Conservation (phyloP, 2,329 filamentous ascomycete species). For the Fusarium annulatum region DNA sequence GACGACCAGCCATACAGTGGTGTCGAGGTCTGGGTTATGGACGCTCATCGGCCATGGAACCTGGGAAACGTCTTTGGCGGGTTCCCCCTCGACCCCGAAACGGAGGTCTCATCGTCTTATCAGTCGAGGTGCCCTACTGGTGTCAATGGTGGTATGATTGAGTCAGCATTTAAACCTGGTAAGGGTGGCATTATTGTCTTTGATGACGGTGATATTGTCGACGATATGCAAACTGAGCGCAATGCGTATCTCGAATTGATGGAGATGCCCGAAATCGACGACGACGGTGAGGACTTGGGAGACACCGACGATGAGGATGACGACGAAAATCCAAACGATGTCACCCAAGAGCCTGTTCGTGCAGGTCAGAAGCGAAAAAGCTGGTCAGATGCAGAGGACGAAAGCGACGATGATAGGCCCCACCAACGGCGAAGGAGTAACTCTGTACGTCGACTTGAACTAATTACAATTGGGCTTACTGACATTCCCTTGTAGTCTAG, state of each 20-base stretch:
- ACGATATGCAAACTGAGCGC: slow-evolving; percentile 78
- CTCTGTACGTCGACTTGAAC: slow-evolving; percentile 67
- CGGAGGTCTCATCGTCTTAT: slow-evolving; percentile 59
- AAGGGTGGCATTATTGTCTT: slow-evolving; percentile 92
- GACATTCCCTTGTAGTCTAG: slow-evolving; percentile 61
- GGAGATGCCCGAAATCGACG: slow-evolving; percentile 90
- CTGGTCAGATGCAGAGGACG: slow-evolving; percentile 77
- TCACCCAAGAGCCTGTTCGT: slow-evolving; percentile 52
- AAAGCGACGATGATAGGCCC: slow-evolving; percentile 80
- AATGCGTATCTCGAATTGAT: slow-evolving; percentile 87
- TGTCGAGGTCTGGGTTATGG: slow-evolving; percentile 96
- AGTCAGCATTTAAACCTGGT: slow-evolving; percentile 77
- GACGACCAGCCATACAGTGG: slow-evolving; percentile 77
- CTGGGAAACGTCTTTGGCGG: slow-evolving; percentile 92
- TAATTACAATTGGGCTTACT: slow-evolving; percentile 25
- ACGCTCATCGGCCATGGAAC: slow-evolving; percentile 94
- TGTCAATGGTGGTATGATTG: slow-evolving; percentile 78
- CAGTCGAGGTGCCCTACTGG: slow-evolving; percentile 69
- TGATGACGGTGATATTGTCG: slow-evolving; percentile 94
- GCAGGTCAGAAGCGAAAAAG: slow-evolving; percentile 81
- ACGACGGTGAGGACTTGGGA: slow-evolving; percentile 73
- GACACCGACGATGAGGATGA: slow-evolving; percentile 66
- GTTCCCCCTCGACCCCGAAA: slow-evolving; percentile 65
- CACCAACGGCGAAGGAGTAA: slow-evolving; percentile 87
- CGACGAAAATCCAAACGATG: slow-evolving; percentile 44